Evolutionary conservation across 139 green algal genomes (phyloP).

Genomic region (Dunaliella primolecta): DNA sequence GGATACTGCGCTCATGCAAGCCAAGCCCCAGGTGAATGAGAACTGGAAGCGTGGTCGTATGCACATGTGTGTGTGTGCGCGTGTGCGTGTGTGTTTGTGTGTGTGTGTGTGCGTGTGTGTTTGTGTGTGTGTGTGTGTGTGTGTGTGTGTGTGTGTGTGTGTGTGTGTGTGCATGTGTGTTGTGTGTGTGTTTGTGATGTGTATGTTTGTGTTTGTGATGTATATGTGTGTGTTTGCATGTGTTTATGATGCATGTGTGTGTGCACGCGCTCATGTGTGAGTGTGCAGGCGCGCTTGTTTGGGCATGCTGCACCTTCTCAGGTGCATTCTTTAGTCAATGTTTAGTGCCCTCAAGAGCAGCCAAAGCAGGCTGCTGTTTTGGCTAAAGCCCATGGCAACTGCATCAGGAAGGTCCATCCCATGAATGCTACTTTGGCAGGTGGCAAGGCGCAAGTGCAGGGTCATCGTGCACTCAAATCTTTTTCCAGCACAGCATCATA

Average conservation of each 20-base stretch:
- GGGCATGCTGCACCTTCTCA: no score
- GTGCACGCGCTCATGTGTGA: neutral
- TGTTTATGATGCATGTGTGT: neutral
- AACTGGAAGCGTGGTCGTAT: neutral
- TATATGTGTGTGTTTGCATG: neutral
- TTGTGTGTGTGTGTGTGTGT: neutral
- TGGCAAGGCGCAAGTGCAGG: no score
- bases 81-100: neutral
- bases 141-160: neutral
- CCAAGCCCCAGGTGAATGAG: no score
- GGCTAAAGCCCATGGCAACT: no score
- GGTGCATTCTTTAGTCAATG: no score
- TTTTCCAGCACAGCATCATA: no score
- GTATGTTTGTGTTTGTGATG: neutral
- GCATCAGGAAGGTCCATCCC: no score
- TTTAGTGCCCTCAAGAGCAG: no score
- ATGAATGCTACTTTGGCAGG: no score
- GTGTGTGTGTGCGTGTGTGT: neutral
- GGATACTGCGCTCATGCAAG: no score
- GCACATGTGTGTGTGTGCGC: neutral
- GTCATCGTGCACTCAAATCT: no score
- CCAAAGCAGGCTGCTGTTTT: no score
- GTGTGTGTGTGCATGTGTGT: neutral
- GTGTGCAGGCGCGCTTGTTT: neutral
- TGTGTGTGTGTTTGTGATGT: neutral